Evolutionary conservation across 768 basidiomycete species (phyloP).

Genomic region (Piloderma croceum): DNA sequence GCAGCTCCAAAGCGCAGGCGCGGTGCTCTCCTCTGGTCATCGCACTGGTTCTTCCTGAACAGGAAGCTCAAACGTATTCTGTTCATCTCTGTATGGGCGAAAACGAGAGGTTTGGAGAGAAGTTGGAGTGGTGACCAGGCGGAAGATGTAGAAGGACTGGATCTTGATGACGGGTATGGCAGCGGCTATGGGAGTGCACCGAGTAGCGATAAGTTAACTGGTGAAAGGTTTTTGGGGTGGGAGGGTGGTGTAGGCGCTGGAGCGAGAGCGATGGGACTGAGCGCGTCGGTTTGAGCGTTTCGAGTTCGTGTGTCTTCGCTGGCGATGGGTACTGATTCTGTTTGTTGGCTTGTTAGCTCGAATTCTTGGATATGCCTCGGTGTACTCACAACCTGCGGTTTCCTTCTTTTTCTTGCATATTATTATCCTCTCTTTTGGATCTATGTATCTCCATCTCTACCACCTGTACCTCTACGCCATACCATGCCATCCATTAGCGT

Average conservation of each 20-base stretch:
- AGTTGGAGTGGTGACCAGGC: too few species aligned
- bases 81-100: conserved; percentile 90
- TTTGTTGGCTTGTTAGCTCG: too few species aligned
- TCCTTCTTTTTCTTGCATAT: too few species aligned
- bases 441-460: too few species aligned
- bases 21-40: conserved; percentile 89
- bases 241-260: conserved; percentile 73
- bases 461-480: too few species aligned
- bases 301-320: too few species aligned
- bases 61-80: conserved; percentile 87
- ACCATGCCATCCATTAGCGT: too few species aligned
- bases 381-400: too few species aligned
- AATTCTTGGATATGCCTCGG: too few species aligned
- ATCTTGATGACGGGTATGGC: conserved; percentile 26
- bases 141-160: conserved; percentile 26
- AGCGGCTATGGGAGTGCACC: conserved; percentile 17
- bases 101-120: conserved; percentile 56
- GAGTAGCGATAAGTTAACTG: conserved; percentile 24
- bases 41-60: conserved; percentile 96
- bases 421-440: too few species aligned
- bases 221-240: conserved; percentile 75
- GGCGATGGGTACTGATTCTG: too few species aligned
- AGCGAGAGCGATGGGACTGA: conserved; percentile 74
- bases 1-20: conserved; percentile 49
- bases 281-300: conserved; percentile 20